Conservation (phyloP, 2,329 filamentous ascomycete species). For the Chaetomiaceae sp. region DNA sequence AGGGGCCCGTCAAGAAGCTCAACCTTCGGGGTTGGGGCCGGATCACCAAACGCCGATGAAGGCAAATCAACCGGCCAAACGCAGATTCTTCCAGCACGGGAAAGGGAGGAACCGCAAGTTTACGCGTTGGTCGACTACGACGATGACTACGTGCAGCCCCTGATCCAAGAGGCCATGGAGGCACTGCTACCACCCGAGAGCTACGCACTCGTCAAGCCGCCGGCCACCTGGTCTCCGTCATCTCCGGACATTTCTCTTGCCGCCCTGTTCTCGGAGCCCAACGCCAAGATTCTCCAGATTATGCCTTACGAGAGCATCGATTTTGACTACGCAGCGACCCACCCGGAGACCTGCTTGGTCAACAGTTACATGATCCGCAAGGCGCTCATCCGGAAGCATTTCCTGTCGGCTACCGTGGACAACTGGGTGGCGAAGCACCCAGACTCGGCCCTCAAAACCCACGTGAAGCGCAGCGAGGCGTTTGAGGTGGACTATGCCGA, state of each 20-base stretch:
- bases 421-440: slow-evolving; percentile 86
- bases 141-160: slow-evolving; percentile 80
- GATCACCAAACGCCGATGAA: background rate
- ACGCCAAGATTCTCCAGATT: slow-evolving; percentile 62
- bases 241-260: slow-evolving; percentile 32
- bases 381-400: slow-evolving; percentile 94
- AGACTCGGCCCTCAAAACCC: slow-evolving; percentile 56
- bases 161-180: slow-evolving; percentile 69
- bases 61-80: background rate
- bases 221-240: slow-evolving; percentile 20
- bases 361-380: slow-evolving; percentile 96
- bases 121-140: slow-evolving; percentile 79
- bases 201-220: slow-evolving; percentile 50
- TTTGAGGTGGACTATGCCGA: slow-evolving; percentile 97
- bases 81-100: slow-evolving; percentile 9
- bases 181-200: slow-evolving; percentile 49
- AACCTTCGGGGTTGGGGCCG: slow-evolving; percentile 8
- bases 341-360: slow-evolving; percentile 58
- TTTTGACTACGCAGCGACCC: slow-evolving; percentile 64
- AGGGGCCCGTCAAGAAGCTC: slow-evolving; percentile 10
- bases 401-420: slow-evolving; percentile 73
- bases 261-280: slow-evolving; percentile 30
- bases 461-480: slow-evolving; percentile 72
- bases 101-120: slow-evolving; percentile 35
- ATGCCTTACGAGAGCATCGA: slow-evolving; percentile 81